Conservation (phyloP, 257 asterid species). For the Parsonsia alboflavescens region DNA sequence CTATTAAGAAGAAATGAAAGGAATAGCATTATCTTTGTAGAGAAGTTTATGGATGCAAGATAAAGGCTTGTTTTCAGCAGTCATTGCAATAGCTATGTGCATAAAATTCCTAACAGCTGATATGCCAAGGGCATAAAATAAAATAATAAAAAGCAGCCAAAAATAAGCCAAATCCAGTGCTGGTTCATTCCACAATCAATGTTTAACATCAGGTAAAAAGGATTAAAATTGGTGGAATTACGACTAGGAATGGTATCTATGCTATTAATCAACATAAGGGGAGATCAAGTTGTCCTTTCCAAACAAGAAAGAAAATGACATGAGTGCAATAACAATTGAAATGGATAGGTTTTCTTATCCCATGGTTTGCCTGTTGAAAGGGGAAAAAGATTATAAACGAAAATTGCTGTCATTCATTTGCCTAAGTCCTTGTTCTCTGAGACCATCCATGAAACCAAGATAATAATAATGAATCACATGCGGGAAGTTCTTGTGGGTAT, state of each 20-base stretch:
- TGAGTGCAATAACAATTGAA: not conserved
- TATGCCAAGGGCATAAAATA: too few relatives aligned
- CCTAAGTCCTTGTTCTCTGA: not conserved
- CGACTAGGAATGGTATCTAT: not conserved
- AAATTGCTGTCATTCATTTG: not conserved
- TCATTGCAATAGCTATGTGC: not conserved
- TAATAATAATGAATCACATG: too few relatives aligned
- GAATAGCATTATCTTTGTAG: not conserved
- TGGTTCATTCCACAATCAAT: not conserved
- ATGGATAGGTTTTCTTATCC: not conserved
- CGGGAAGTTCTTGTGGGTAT: not conserved
- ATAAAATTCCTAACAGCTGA: not conserved
- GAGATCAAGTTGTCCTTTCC: not conserved
- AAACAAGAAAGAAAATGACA: not conserved
- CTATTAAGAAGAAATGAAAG: not conserved
- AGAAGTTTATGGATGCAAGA: not conserved
- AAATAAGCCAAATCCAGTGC: not conserved
- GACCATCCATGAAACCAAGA: not conserved
- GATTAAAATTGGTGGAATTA: not conserved
- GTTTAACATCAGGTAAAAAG: not conserved
- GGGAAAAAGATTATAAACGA: not conserved
- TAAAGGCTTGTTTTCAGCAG: not conserved
- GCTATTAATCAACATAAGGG: not conserved
- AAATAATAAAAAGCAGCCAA: not conserved
- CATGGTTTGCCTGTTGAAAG: not conserved